Conservation (phyloP, 306 rosid species). For the Glycine soja region DNA sequence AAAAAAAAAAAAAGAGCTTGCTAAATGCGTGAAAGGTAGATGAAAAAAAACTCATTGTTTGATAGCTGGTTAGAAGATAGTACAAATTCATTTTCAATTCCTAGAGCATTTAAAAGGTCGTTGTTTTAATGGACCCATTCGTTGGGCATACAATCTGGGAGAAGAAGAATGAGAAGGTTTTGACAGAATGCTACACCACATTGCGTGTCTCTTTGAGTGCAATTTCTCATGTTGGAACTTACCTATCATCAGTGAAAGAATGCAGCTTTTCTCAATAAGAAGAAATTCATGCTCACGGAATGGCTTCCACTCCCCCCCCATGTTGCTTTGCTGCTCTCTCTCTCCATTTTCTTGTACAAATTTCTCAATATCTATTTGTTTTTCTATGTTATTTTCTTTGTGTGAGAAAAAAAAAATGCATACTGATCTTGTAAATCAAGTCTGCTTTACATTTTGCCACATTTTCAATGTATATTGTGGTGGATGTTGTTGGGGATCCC, state of each 20-base stretch:
- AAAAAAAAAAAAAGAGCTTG: slow-evolving; percentile 36
- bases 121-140: slow-evolving; percentile 27
- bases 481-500: slow-evolving; percentile 24
- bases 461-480: slow-evolving; percentile 42
- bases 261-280: slow-evolving; percentile 38
- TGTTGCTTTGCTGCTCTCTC: slow-evolving; percentile 32
- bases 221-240: slow-evolving; percentile 45
- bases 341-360: slow-evolving; percentile 54
- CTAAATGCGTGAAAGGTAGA: slow-evolving; percentile 46
- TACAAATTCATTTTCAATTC: slow-evolving; percentile 48
- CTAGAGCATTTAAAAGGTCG: slow-evolving; percentile 12
- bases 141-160: not conserved
- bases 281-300: slow-evolving; percentile 31
- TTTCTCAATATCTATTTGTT: slow-evolving; percentile 41
- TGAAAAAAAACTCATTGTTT: slow-evolving; percentile 41
- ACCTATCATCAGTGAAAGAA: slow-evolving; percentile 26
- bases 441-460: slow-evolving; percentile 32
- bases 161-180: slow-evolving; percentile 34
- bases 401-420: not conserved
- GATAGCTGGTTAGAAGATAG: slow-evolving; percentile 32
- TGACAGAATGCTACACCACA: slow-evolving; percentile 41
- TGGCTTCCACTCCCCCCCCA: slow-evolving; percentile 11
- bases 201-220: slow-evolving; percentile 39
- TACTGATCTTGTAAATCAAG: slow-evolving; percentile 38
- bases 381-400: slow-evolving; percentile 41